A percentile compares a stretch with the other conserved stretches of the same genome.
phyloP scores from a whole-genome alignment of 2,329 filamentous ascomycete genomes.

The Stachybotrys chlorohalonatus region DNA sequence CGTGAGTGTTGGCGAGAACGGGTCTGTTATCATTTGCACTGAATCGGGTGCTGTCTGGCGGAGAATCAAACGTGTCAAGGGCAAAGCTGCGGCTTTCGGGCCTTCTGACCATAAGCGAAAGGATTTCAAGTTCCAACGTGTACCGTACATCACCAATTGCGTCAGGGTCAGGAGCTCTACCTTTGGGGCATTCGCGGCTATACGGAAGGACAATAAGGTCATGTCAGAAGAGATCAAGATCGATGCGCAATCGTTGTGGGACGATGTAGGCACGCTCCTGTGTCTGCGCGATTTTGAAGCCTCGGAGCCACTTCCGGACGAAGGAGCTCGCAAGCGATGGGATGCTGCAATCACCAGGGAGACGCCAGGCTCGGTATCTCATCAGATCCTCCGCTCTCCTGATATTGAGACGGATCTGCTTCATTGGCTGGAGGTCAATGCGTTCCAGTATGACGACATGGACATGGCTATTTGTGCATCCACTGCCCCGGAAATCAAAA shows the following conservation, averaged over 20 bases:
- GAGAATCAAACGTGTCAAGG: slow-evolving; percentile 71
- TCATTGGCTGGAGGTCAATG: slow-evolving; percentile 34
- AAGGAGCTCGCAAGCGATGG: slow-evolving; percentile 31
- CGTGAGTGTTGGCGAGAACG: slow-evolving; percentile 82
- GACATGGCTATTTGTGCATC: slow-evolving; percentile 44
- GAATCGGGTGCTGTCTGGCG: slow-evolving; percentile 90
- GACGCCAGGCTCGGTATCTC: slow-evolving; percentile 39
- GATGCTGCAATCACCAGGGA: slow-evolving; percentile 24
- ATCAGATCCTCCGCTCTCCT: slow-evolving; percentile 49
- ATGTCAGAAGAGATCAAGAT: slow-evolving; percentile 64
- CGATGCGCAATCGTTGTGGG: slow-evolving; percentile 59
- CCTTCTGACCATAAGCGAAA: slow-evolving; percentile 56
- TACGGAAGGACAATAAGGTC: slow-evolving; percentile 76
- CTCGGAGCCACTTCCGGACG: slow-evolving; percentile 21
- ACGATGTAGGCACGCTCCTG: slow-evolving; percentile 62
- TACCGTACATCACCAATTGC: slow-evolving; percentile 80
- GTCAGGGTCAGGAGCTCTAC: slow-evolving; percentile 77
- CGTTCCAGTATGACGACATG: slow-evolving; percentile 28
- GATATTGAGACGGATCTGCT: slow-evolving; percentile 57
- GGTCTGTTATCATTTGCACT: slow-evolving; percentile 89
- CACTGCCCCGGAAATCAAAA: slow-evolving; percentile 54
- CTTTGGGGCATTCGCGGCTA: slow-evolving; percentile 81
- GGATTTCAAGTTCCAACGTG: slow-evolving; percentile 90
- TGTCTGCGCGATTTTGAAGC: slow-evolving; percentile 54
- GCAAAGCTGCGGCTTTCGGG: slow-evolving; percentile 54